Evolutionary conservation across 192 early-diverging fungal species (phyloP).

Genomic region (Anaeromyces robustus): DNA sequence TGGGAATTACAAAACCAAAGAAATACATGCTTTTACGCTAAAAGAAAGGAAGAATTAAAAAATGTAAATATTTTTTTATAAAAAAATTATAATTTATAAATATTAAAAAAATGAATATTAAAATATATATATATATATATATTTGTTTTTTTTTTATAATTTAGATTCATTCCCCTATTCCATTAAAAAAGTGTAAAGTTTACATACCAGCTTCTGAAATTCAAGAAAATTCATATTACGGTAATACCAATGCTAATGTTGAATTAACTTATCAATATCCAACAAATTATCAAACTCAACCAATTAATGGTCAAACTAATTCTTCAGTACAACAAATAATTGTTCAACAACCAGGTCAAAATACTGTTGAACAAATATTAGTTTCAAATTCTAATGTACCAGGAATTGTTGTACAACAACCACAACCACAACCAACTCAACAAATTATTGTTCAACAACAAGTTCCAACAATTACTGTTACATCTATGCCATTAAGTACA

Average conservation of each 20-base stretch:
- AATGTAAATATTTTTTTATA: no score
- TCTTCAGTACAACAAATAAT: neutral
- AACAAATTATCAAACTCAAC: neutral
- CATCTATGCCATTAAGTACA: neutral
- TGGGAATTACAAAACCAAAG: neutral
- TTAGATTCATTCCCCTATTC: neutral
- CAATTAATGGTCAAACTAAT: neutral
- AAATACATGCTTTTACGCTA: neutral
- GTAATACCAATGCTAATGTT: neutral
- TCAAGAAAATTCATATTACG: no score
- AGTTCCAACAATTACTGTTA: neutral
- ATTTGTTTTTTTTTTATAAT: neutral
- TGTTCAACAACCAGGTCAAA: neutral
- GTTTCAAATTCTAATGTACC: neutral
- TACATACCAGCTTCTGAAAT: no score
- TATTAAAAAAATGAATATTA: no score
- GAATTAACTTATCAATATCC: neutral
- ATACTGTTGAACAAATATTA: no score
- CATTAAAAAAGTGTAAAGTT: neutral
- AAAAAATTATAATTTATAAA: no score
- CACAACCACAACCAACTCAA: neutral
- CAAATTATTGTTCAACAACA: neutral
- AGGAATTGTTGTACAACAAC: neutral
- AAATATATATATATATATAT: neutral
- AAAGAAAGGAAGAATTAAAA: neutral